Evolutionary conservation across 331 rosid species (phyloP), one percentile per base, ranked within the genome.

Genomic region (Quercus tomentella): DNA sequence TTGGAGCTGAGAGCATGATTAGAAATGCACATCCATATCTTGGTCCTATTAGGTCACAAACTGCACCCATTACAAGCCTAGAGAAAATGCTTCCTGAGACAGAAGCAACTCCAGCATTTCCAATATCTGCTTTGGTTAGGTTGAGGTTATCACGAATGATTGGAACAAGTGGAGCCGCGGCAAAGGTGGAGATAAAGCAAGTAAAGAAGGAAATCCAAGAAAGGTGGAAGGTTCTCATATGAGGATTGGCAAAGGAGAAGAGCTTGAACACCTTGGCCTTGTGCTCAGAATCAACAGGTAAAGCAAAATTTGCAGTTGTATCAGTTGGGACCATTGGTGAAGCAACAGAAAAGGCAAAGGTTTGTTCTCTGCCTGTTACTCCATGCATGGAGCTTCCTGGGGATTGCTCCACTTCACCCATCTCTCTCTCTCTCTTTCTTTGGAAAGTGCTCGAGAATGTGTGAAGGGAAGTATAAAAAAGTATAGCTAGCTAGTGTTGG

Each of bases 371-470:
- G 0, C 98, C 98, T 0, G 97, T 94, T 1, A 92, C 97, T 82
- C 98, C 98, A 82, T 92, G 97, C 97, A 92, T 94, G 84, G 98
- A 94, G 93, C 91, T 91, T 61, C 94, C 98, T 10, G 97, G 97
- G 21, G 90, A 87, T 0, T 94, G 96, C 4, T 89, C 90, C 6
- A 76, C 54, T 1, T 83, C 83, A 7, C 75, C 81, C 98, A 94
- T 92, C 21, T 26, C 10, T 11, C 56, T 26, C 10, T 11, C 56
- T 1, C 68, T 20, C 10, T 54, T 61, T 15, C 6, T 52, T 14
- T 41, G 16, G 25, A 57, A 73, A 31, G 66, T 28, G 17, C 7
- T 73, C 9, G 35, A 54, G 18, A 30, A 56, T 23, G 17, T 25
- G 45, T 26, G 60, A 9, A 66, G 70, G 72, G 5, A 25, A n/a